Evolutionary conservation across 176 grass and related monocot species (phyloP).

Genomic region (Aegilops tauschii): DNA sequence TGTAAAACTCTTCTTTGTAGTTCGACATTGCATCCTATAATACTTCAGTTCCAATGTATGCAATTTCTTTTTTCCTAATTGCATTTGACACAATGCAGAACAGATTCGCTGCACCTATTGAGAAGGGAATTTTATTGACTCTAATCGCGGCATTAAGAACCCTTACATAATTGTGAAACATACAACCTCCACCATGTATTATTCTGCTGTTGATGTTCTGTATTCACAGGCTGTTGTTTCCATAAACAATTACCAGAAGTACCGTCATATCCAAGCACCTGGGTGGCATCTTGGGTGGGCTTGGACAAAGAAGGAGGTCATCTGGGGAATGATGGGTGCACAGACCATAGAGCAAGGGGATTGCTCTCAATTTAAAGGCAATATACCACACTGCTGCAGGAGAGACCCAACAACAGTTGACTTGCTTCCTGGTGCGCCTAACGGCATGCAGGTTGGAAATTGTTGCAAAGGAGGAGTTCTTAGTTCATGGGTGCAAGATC

Average conservation of each 20-base stretch:
- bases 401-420: conserved; percentile 57
- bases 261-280: conserved; percentile 74
- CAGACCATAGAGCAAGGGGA: conserved; percentile 79
- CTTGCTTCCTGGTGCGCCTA: conserved; percentile 55
- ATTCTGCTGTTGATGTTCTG: conserved; percentile 5
- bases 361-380: conserved; percentile 65
- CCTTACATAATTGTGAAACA: not conserved
- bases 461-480: conserved; percentile 77
- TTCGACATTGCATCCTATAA: not conserved
- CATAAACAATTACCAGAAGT: conserved; percentile 80
- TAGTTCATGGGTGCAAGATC: conserved; percentile 68
- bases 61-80: not conserved
- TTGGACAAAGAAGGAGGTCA: conserved; percentile 83
- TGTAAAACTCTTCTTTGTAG: conserved; percentile 2
- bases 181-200: not conserved
- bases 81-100: not conserved
- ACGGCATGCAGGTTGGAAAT: conserved; percentile 59
- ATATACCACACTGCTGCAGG: conserved; percentile 69
- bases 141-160: not conserved
- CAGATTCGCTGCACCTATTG: not conserved
- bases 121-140: not conserved
- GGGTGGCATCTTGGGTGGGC: conserved; percentile 74
- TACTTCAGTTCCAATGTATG: not conserved
- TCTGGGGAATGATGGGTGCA: conserved; percentile 55
- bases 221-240: conserved; percentile 57